phyloP scores from a whole-genome alignment of 768 basidiomycete genomes.

The Cubamyces lactineus region DNA sequence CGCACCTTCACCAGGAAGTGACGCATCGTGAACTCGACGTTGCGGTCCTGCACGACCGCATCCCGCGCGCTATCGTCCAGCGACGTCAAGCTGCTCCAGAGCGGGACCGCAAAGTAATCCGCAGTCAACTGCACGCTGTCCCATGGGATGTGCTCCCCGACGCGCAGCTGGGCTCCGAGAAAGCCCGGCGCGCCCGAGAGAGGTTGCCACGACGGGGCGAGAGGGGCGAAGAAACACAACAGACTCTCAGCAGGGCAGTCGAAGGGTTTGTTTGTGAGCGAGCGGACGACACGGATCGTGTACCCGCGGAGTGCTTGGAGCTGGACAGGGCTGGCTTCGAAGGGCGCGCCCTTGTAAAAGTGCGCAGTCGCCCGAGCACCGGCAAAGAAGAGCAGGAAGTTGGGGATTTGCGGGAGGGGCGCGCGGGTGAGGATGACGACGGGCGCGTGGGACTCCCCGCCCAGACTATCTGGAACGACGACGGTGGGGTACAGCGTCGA shows the following conservation, averaged over 20 bases:
- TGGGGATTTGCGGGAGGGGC: conserved; percentile 60
- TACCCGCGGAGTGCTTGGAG: conserved; percentile 57
- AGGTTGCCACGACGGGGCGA: conserved; percentile 44
- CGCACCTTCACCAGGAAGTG: conserved; percentile 62
- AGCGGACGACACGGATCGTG: conserved; percentile 64
- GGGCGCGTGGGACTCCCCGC: conserved; percentile 50
- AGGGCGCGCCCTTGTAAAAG: conserved; percentile 50
- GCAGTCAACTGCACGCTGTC: conserved; percentile 55
- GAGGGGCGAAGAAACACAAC: conserved; percentile 70
- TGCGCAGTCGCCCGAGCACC: conserved; percentile 48
- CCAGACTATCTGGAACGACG: conserved; percentile 41
- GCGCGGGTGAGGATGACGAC: conserved; percentile 67
- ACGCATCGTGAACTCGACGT: conserved; percentile 74
- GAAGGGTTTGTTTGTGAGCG: conserved; percentile 70
- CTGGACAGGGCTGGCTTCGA: conserved; percentile 51
- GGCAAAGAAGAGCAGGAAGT: conserved; percentile 63
- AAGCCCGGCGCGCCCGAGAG: conserved; percentile 10
- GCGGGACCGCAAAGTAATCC: conserved; percentile 52
- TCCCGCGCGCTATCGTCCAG: conserved; percentile 55
- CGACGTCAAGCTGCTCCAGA: conserved; percentile 39
- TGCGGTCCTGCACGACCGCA: conserved; percentile 74
- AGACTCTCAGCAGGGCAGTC: conserved; percentile 56
- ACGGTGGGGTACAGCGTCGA: conserved; percentile 59
- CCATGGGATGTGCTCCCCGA: conserved; percentile 65
- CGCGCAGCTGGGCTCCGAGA: conserved; percentile 33